phyloP scores from a whole-genome alignment of 106 monocot genomes.

The Dendrobium huoshanense region DNA sequence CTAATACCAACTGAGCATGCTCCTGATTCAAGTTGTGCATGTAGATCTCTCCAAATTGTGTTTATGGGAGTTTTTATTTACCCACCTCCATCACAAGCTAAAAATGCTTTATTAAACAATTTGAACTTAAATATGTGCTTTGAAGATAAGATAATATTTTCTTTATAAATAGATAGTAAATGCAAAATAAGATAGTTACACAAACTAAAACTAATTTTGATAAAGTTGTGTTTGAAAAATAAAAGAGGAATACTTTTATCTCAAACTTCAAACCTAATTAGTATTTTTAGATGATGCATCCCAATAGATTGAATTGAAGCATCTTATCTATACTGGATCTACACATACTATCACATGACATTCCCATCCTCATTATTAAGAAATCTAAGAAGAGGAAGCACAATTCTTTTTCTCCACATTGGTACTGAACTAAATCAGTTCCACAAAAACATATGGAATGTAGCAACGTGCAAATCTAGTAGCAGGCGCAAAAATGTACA shows the following conservation, averaged over 20 bases:
- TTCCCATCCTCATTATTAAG: neutral
- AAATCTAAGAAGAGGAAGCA: neutral
- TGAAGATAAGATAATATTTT: too few species aligned
- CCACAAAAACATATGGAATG: neutral
- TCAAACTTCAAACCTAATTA: too few species aligned
- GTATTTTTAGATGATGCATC: too few species aligned
- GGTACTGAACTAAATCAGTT: neutral
- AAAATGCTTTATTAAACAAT: too few species aligned
- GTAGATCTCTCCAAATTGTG: too few species aligned
- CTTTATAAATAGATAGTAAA: too few species aligned
- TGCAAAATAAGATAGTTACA: neutral
- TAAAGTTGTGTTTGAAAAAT: neutral
- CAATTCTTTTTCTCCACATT: neutral
- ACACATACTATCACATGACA: neutral
- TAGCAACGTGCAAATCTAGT: neutral
- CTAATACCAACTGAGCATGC: too few species aligned
- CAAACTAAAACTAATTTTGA: neutral
- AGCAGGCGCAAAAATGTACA: neutral
- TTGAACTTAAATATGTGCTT: too few species aligned
- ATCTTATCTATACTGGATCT: neutral
- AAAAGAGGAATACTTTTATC: too few species aligned
- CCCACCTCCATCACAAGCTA: too few species aligned
- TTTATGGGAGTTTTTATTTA: too few species aligned
- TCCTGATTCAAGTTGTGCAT: too few species aligned
- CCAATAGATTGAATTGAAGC: neutral